Base-by-base conservation (phyloP, 306 rosid species). In the Pyrus bretschneideri region DNA sequence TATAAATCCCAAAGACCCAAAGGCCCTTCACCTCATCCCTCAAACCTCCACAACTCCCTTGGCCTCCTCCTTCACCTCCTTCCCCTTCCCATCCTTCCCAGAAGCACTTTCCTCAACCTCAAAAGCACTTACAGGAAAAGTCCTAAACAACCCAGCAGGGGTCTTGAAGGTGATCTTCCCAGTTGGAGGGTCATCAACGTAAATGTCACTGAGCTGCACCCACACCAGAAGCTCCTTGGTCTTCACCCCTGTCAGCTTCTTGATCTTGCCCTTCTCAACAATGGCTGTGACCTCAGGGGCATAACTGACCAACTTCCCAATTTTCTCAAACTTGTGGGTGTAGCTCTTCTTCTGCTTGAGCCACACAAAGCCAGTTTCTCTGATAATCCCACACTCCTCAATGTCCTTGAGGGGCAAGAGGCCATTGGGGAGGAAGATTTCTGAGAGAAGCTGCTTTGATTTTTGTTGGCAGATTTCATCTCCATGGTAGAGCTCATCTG, bases 201-300 rank as follows among this genome's bases (percentile, higher is more conserved):
- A 92, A 51, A 95, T 92, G 5, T 95, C 99, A 69, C 84, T 59
- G 0, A 95, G 84, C 0, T 91, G 3, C 6, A 95, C 65, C 99
- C 99, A 95, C n/a, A 95, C 1, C 80, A 92, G 42, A 13, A 95
- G 84, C 97, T 92, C 99, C 82, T 95, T 95, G 8, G 92, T 81
- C 81, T 89, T 88, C 15, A 95, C 99, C 7, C 99, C 99, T 0
- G 67, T 89, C 3, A 95, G 90, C 76, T 92, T 95, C 83, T 85
- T 88, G 81, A 95, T 92, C 88, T 66, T 95, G 46, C 86, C 85
- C 0, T 45, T 18, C 76, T 89, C 91, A 1, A 91, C 89, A 1
- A 15, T 15, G 11, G 97, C 99, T 1, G 96, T 92, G 5, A 92
- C 97, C 55, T 92, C 93, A 0, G 91, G 45, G 1, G 81, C 97